Percentiles rank a stretch among this genome's conserved stretches.
Conservation (phyloP, 139 green algal genomes). For the Diplosphaera chodatii region DNA sequence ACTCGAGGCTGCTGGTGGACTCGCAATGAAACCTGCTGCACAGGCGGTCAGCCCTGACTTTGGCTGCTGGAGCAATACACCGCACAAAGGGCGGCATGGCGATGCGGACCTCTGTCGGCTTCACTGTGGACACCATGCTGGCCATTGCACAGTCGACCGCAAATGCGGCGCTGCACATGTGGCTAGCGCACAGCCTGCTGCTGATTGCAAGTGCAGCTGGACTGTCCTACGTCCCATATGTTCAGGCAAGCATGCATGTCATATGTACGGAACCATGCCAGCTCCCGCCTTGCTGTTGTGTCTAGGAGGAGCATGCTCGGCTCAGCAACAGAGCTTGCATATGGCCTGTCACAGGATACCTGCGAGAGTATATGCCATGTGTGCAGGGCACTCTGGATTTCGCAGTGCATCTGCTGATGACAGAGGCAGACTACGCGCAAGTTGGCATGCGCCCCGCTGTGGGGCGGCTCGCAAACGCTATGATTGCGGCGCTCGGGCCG, state of each 20-base stretch:
- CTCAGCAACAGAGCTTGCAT: no score
- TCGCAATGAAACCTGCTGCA: no score
- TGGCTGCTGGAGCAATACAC: conserved; percentile 67
- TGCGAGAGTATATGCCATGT: no score
- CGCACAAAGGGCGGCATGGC: conserved; percentile 59
- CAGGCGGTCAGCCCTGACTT: conserved; percentile 52
- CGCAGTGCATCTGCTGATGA: conserved; percentile 47
- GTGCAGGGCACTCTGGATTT: conserved; percentile 53
- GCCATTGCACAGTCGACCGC: conserved; percentile 37
- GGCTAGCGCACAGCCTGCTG: conserved; percentile 78
- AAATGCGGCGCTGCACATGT: conserved; percentile 36
- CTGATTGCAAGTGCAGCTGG: conserved; percentile 65
- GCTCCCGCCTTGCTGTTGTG: no score
- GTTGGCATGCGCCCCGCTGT: conserved; percentile 51
- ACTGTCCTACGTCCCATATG: conserved; percentile 62
- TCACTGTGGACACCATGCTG: conserved; percentile 46
- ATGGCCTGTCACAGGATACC: no score
- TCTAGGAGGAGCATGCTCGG: no score
- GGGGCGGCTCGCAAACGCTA: conserved; percentile 83
- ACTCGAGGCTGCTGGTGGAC: no score
- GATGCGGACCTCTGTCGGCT: conserved; percentile 41
- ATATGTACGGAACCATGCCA: no score
- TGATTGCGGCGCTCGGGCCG: conserved; percentile 83
- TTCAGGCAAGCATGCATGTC: no score
- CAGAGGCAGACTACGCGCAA: conserved; percentile 30